Base-by-base conservation (phyloP, 1,139 yeast species). In the Candida freyschussii region DNA sequence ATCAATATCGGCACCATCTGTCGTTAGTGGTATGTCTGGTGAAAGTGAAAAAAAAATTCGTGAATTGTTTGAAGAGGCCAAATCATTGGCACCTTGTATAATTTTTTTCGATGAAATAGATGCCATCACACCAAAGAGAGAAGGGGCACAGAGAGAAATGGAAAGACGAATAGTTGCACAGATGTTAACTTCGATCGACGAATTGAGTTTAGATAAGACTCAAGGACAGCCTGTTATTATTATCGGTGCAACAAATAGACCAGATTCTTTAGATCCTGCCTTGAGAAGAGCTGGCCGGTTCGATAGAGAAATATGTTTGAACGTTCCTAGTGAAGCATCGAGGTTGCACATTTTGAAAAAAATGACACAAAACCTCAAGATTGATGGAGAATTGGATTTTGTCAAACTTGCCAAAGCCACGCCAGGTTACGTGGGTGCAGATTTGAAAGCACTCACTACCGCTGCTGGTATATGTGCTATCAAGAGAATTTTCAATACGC, bases 21-120 rank as follows among this genome's bases (percentile, higher is more conserved):
- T 93, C 6, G 97, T 91, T 0, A 84, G 96, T 38, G 98, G 99
- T n/a, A 91, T 91, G 98, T 85, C 96, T n/a, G 98, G 98, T 27
- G 99, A 91, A 58, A 79, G 93, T 39, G 98, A 93, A 56, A 91
- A 91, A 65, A 89, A 89, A 55, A 68, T 91, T 13, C 68, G 98
- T 43, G 98, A 91, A 43, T 67, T 91, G 24, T 91, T 91, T 52
- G 96, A 87, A 27, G 98, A 93, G 54, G 98, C 98, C 3, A 83
- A 81, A 51, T 52, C 72, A 7, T 56, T 87, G 37, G 98, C 98
- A 1, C 98, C 98, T 4, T 89, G 97, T 57, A 63, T 91, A 24
- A 72, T 91, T 34, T 91, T 91, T 53, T 80, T 91, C 57, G 99
- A 91, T 59, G 96, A 89, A 57, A 89, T 91, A 44, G 99, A 91